A percentile compares a stretch with the other conserved stretches of the same genome.
phyloP scores from a whole-genome alignment of 2,329 filamentous ascomycete genomes.

The Fusarium clavum region DNA sequence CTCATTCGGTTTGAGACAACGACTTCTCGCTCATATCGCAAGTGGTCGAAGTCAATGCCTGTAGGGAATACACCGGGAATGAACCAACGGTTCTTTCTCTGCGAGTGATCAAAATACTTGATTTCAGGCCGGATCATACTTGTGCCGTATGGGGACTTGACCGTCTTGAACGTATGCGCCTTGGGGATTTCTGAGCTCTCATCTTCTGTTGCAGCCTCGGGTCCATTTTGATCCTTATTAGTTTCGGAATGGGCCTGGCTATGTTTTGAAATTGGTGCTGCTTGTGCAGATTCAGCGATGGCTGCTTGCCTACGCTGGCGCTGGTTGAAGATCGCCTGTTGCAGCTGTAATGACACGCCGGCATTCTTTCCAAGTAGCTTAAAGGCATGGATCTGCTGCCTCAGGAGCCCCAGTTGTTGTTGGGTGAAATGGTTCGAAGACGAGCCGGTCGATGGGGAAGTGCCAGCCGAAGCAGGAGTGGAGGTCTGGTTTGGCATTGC shows the following conservation, averaged over 20 bases:
- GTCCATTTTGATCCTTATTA: slow-evolving; percentile 53
- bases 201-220: slow-evolving; percentile 51
- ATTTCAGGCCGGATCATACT: slow-evolving; percentile 69
- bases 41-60: slow-evolving; percentile 86
- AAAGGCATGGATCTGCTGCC: slow-evolving; percentile 91
- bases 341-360: slow-evolving; percentile 80
- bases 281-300: slow-evolving; percentile 59
- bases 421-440: slow-evolving; percentile 74
- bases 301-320: slow-evolving; percentile 73
- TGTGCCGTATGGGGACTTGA: slow-evolving; percentile 77
- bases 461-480: slow-evolving; percentile 50
- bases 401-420: slow-evolving; percentile 81
- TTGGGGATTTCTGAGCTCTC: slow-evolving; percentile 52
- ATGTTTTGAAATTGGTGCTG: slow-evolving; percentile 49
- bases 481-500: slow-evolving; percentile 52
- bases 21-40: slow-evolving; percentile 87
- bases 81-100: slow-evolving; percentile 79
- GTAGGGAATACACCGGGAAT: slow-evolving; percentile 90
- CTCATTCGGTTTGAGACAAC: slow-evolving; percentile 91
- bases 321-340: slow-evolving; percentile 84
- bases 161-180: slow-evolving; percentile 73
- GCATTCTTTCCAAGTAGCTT: slow-evolving; percentile 90
- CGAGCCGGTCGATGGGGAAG: slow-evolving; percentile 46
- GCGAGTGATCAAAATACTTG: slow-evolving; percentile 82
- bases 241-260: slow-evolving; percentile 49